Evolutionary conservation across 225 moss, liverwort and hornwort genomes (phyloP), one percentile per base, ranked within the genome.

Genomic region (Asterella californica): DNA sequence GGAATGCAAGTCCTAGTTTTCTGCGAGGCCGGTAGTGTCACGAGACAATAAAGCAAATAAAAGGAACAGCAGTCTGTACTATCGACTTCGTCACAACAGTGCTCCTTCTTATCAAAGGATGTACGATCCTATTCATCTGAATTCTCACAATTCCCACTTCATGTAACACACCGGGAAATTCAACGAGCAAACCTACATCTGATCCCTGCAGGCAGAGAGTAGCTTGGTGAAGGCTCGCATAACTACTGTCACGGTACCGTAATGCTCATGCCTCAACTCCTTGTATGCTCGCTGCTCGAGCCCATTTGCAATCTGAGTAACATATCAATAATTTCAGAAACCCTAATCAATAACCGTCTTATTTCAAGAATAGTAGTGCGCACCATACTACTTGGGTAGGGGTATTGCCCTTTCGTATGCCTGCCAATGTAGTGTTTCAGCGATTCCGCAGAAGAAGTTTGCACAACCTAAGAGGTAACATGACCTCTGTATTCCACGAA

Each of bases 241-340:
- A 32, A 97, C 93, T 65, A 90, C 90, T 73, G 74, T 78, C 81
- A 97, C 91, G 34, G 91, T 85, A 71, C 88, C 91, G 37, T 85
- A 88, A 62, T 92, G 91, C 75, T 97, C 93, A 80, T 79, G 89
- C 55, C 88, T 90, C 83, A 96, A 79, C 84, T 93, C 96, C 81
- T 90, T 96, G 48, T 88, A 88, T 6, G 90, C 96, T 78, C 91
- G 91, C 83, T 96, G 96, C 81, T 96, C 96, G 12, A 96, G 91
- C 25, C 80, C 84, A 86, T 77, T 76, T 33, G 96, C 96, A 87
- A 96, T 96, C 96, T 96, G 84, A 81, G 65, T 2, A 60, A 76
- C 33, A 48, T 32, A 57, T 17, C 52, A 38, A 70, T 3, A 19
- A 11, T 19, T 34, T 54, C 33, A 54, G 32, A 8, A 36, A 57